These are phyloP conservation scores for Phytopythium montanum DNA, from an alignment of 352 stramenopile species.

Conservation along the genomic window DNA sequence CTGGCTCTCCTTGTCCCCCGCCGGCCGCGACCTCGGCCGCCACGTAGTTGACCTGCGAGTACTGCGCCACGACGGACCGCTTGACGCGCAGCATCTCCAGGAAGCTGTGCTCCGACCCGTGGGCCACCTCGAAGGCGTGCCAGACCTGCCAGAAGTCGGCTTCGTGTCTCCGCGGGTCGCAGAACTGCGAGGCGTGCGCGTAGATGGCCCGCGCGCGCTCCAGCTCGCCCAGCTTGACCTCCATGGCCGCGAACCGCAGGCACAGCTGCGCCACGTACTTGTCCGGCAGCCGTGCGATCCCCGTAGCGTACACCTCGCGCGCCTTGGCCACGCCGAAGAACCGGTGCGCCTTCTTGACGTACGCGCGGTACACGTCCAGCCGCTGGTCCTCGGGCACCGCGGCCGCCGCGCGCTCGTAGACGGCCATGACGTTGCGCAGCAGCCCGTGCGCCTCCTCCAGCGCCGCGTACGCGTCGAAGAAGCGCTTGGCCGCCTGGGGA, in stretches of 20 bases:
- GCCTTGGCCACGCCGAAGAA: conserved; percentile 96
- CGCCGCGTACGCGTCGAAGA: conserved; percentile 88
- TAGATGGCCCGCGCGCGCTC: conserved; percentile 96
- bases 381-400: conserved; percentile 87
- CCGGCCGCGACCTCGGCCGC: conserved; percentile 84
- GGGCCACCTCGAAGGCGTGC: conserved; percentile 94
- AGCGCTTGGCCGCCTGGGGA: conserved; percentile 81
- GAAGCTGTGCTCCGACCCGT: conserved; percentile 98
- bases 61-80: conserved; percentile 94
- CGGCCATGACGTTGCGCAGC: conserved; percentile 93
- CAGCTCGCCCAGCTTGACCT: conserved; percentile 96
- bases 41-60: conserved; percentile 97
- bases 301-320: conserved; percentile 96
- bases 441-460: conserved; percentile 98
- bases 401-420: conserved; percentile 94
- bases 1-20: too few species aligned
- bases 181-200: conserved; percentile 96
- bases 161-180: conserved; percentile 92
- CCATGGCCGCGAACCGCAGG: conserved; percentile 95
- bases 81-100: conserved; percentile 99
- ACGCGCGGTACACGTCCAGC: conserved; percentile 92
- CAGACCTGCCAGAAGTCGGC: conserved; percentile 96
- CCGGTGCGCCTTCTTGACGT: conserved; percentile 94
- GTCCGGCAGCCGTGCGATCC: conserved; percentile 93
- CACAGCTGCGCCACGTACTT: conserved; percentile 90